Evolutionary conservation across 148 eudicot genomes (phyloP), one percentile per base, ranked within the genome.

Genomic region (Chenopodium quinoa): DNA sequence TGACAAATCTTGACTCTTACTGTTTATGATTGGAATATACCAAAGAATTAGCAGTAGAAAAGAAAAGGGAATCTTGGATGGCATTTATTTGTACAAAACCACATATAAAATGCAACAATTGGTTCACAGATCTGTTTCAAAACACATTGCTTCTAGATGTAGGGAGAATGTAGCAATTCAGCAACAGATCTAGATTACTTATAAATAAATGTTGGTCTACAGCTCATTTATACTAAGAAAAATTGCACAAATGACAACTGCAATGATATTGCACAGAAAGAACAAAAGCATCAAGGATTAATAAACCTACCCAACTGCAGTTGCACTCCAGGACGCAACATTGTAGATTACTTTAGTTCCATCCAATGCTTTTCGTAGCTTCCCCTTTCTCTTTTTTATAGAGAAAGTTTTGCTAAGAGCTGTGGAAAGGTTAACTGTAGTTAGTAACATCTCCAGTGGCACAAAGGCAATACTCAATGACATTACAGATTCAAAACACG

Each of bases 321-420:
- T 96, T 76, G 99, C 99, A 70, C 98, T 93, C 98, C 99, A 96
- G 29, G 98, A 93, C 58, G 99, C 99, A 83, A 96, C 99, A 82
- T 96, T 96, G 79, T 96, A 96, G 29, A 96, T 88, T 67, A 91
- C 97, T 87, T 90, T 91, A 84, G 94, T 93, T 79, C 99, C 97
- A 80, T 96, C 98, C 89, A 95, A 92, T 83, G 99, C 98, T 88
- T 96, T 96, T 48, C 94, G 95, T 78, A 96, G 97, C 88, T 92
- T 96, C 23, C 99, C 97, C 84, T 91, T 96, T 83, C 81, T 91
- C 88, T 91, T 93, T 82, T 91, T 92, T 76, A 88, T 37, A 60
- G 98, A 92, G 78, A 96, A 96, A 44, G 98, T 92, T 83, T 92
- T 93, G 89, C 97, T 83, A 83, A 93, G 92, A 83, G 99, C 99